These are phyloP conservation scores for Solanum paucissectum DNA, from an alignment of 257 asterid species.

Conservation along the genomic window DNA sequence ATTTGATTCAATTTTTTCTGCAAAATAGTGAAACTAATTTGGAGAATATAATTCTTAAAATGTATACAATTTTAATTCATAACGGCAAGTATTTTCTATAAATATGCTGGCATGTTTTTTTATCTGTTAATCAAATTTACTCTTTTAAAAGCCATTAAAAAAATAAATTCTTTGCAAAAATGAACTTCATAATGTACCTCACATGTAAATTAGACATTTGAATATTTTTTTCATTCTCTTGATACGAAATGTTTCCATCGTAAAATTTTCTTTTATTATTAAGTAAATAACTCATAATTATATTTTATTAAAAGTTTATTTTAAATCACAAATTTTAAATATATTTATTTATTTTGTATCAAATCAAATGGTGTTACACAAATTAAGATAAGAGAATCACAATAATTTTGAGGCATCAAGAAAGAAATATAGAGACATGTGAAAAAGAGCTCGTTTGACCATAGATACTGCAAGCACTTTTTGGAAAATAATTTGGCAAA, in stretches of 20 bases:
- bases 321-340: fast-evolving
- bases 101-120: too few species aligned
- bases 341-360: too few species aligned
- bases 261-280: too few species aligned
- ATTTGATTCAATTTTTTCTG: neutral
- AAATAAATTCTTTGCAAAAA: neutral
- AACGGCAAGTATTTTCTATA: neutral
- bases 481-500: neutral
- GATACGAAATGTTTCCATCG: too few species aligned
- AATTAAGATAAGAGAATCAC: neutral
- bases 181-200: neutral
- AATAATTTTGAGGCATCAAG: neutral
- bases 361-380: too few species aligned
- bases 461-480: neutral
- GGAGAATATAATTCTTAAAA: neutral
- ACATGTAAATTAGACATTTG: neutral
- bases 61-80: too few species aligned
- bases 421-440: too few species aligned
- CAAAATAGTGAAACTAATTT: neutral
- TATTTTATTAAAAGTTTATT: too few species aligned
- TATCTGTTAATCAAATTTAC: neutral
- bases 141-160: neutral
- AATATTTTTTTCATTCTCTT: too few species aligned
- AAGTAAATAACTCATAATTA: too few species aligned
- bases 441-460: neutral